A percentile compares a stretch with the other conserved stretches of the same genome.
Evolutionary conservation across 2,329 filamentous ascomycete species (phyloP).

Genomic region (Pyrenochaeta sp.): DNA sequence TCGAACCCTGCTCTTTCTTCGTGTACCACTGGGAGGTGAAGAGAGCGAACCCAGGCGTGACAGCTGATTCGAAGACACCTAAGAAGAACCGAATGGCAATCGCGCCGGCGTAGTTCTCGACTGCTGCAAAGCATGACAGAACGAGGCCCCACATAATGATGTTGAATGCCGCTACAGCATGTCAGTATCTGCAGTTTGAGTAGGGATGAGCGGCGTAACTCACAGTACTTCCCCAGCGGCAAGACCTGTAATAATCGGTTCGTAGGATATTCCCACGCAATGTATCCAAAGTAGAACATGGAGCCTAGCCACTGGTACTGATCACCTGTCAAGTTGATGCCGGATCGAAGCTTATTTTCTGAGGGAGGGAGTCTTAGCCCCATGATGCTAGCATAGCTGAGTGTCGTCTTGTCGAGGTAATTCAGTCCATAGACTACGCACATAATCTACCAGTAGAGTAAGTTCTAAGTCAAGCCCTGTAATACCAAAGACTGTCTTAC

Average conservation of each 20-base stretch:
- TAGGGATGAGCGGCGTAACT: background rate
- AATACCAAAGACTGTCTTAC: conserved; percentile 27
- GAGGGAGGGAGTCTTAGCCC: conserved; percentile 52
- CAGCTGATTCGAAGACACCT: conserved; percentile 72
- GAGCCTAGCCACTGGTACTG: conserved; percentile 62
- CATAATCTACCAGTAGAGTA: conserved; percentile 54
- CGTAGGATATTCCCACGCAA: conserved; percentile 72
- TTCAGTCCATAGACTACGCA: conserved; percentile 67
- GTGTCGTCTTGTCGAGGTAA: conserved; percentile 67
- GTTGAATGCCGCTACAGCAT: conserved; percentile 59
- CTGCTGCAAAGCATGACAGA: conserved; percentile 69
- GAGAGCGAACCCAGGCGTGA: conserved; percentile 73
- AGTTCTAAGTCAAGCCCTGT: background rate
- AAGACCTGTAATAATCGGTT: conserved; percentile 70
- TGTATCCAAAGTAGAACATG: conserved; percentile 64
- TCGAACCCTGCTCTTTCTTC: conserved; percentile 69
- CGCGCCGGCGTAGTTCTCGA: conserved; percentile 67
- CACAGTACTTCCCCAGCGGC: conserved; percentile 70
- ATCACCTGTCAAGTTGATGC: conserved; percentile 57
- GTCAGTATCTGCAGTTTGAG: conserved; percentile 6
- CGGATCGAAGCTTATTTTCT: conserved; percentile 42
- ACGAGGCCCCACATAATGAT: conserved; percentile 71
- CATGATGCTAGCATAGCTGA: conserved; percentile 63
- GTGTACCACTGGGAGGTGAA: conserved; percentile 79
- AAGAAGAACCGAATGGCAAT: conserved; percentile 73